Conservation (phyloP, 2,329 filamentous ascomycete species). For the Tolypocladium paradoxum region DNA sequence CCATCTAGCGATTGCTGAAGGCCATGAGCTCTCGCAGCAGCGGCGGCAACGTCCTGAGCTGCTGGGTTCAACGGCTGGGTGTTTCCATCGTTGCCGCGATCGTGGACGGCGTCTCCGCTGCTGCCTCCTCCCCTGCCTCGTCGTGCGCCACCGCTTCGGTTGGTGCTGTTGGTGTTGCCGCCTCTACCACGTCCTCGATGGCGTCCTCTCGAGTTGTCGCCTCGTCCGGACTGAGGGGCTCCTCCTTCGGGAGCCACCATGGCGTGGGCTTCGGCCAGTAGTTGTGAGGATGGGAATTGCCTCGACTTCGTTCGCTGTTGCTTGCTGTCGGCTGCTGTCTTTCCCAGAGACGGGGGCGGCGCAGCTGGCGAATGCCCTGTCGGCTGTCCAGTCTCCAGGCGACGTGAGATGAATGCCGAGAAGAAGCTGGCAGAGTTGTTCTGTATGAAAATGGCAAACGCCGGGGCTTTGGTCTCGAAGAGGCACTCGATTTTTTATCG, state of each 20-base stretch:
- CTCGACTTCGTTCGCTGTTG: not conserved
- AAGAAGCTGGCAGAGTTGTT: not conserved
- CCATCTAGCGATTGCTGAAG: conserved; percentile 8
- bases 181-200: conserved; percentile 32
- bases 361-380: too few relatives aligned
- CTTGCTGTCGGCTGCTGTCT: not conserved
- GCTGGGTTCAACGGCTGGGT: conserved; percentile 14
- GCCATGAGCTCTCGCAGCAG: conserved; percentile 19
- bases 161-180: conserved; percentile 12
- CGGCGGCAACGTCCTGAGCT: conserved; percentile 19
- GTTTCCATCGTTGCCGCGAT: conserved; percentile 4
- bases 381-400: not conserved
- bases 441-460: not conserved
- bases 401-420: not conserved
- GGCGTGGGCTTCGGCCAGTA: not conserved
- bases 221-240: conserved; percentile 12
- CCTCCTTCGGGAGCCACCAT: conserved; percentile 10
- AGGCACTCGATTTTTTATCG: not conserved
- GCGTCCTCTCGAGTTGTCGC: conserved; percentile 25
- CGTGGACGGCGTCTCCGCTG: conserved; percentile 4
- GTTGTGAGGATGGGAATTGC: not conserved
- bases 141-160: conserved; percentile 18
- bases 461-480: not conserved
- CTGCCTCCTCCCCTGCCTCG: conserved; percentile 13
- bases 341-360: not conserved